These are phyloP conservation scores for Elaeagnus macrophylla DNA, from an alignment of 306 rosid species.

Conservation along the genomic window DNA sequence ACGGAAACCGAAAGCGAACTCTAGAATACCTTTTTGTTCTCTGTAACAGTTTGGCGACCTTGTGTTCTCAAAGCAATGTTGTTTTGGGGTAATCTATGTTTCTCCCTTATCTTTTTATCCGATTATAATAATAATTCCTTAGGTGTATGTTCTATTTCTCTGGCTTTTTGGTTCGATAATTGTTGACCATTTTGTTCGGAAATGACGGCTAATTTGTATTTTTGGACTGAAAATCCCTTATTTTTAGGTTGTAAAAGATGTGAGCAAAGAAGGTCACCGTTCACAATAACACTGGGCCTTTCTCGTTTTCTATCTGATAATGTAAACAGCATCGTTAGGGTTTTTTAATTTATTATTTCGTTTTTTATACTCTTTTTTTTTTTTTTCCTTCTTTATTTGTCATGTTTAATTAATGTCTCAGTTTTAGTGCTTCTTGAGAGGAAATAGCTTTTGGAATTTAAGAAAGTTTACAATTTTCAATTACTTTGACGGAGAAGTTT, in stretches of 20 bases:
- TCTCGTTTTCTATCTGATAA: too few relatives aligned
- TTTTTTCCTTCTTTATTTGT: too few relatives aligned
- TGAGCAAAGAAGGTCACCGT: background rate
- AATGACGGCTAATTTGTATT: background rate
- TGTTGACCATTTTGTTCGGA: background rate
- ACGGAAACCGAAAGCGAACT: too few relatives aligned
- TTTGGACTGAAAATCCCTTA: background rate
- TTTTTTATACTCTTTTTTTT: too few relatives aligned
- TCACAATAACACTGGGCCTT: background rate
- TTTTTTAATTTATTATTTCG: too few relatives aligned
- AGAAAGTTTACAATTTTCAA: too few relatives aligned
- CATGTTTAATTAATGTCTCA: too few relatives aligned
- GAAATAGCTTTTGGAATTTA: too few relatives aligned
- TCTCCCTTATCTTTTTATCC: background rate
- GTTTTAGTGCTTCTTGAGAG: too few relatives aligned
- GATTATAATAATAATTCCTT: background rate
- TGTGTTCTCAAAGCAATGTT: conserved; percentile 20
- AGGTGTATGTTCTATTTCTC: too few relatives aligned
- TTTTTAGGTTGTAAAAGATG: background rate
- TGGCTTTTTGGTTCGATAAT: background rate
- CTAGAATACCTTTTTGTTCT: background rate
- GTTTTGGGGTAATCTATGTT: conserved; percentile 42
- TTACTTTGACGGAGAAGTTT: too few relatives aligned
- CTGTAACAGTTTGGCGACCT: background rate
- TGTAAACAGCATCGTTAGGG: too few relatives aligned